Conservation (phyloP, 2,329 filamentous ascomycete species). For the Colletotrichum magnum region DNA sequence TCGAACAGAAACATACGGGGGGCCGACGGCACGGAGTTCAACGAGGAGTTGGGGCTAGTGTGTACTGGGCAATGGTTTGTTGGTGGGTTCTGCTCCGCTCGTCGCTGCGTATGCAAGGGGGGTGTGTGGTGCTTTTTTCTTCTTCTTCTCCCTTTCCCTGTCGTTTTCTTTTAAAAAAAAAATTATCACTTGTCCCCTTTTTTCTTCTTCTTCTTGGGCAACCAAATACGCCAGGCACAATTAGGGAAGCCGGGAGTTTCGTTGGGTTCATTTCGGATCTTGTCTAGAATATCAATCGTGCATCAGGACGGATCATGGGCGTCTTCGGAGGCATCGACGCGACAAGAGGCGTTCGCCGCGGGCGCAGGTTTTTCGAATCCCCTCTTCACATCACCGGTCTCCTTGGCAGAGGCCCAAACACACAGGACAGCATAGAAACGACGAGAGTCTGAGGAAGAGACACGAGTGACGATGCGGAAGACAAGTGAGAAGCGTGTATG, state of each 20-base stretch:
- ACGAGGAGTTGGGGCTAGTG: slow-evolving; percentile 18
- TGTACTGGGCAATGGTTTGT: slow-evolving; percentile 1
- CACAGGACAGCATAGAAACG: slow-evolving; percentile 4
- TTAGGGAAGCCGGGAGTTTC: slow-evolving; percentile 24
- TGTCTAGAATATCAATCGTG: slow-evolving; percentile 29
- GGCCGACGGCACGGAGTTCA: slow-evolving; percentile 18
- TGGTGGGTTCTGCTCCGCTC: slow-evolving; percentile 24
- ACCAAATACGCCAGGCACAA: slow-evolving; percentile 21
- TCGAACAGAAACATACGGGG: slow-evolving; percentile 25
- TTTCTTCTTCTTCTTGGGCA: slow-evolving; percentile 7
- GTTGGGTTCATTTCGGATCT: slow-evolving; percentile 17
- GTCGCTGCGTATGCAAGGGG: slow-evolving; percentile 27
- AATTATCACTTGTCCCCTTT: slow-evolving; percentile 3
- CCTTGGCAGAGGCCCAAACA: slow-evolving; percentile 19
- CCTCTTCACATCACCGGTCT: slow-evolving; percentile 2
- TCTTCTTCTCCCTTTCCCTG: neutral
- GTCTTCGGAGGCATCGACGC: slow-evolving; percentile 15
- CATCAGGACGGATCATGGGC: slow-evolving; percentile 28
- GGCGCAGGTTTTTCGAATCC: neutral
- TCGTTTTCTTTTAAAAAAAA: too few relatives aligned
- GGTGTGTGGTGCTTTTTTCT: slow-evolving; percentile 6
- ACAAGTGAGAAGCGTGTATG: slow-evolving; percentile 1
- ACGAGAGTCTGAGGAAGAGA: slow-evolving; percentile 22
- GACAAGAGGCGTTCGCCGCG: slow-evolving; percentile 13
- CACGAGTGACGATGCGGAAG: slow-evolving; percentile 13